A percentile compares a stretch with the other conserved stretches of the same genome.
These are phyloP conservation scores for Leptographium lundbergii DNA, from an alignment of 2,329 filamentous ascomycete species.

Conservation along the genomic window DNA sequence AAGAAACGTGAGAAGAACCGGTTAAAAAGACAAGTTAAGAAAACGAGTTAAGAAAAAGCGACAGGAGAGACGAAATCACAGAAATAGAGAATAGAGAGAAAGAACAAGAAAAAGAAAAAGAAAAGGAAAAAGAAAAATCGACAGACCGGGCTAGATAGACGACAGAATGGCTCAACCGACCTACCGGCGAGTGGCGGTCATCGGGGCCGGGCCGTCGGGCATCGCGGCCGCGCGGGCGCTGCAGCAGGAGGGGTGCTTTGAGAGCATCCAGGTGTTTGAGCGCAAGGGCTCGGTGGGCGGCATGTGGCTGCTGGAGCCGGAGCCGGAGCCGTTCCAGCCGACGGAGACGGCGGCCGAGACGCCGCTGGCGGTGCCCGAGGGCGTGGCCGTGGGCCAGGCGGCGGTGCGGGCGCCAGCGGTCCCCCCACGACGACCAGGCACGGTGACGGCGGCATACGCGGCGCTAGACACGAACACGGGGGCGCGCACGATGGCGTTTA, in stretches of 20 bases:
- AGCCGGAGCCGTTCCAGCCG: not conserved
- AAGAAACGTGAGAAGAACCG: too few relatives aligned
- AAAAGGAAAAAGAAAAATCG: too few relatives aligned
- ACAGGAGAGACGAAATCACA: not conserved
- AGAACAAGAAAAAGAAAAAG: not conserved
- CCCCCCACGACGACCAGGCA: not conserved
- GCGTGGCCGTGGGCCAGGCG: not conserved
- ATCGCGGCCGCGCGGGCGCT: conserved; percentile 2
- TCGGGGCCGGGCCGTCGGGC: conserved; percentile 7
- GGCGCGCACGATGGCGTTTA: conserved; percentile 6
- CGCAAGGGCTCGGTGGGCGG: not conserved
- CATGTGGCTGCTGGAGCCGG: conserved; percentile 2
- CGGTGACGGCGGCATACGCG: not conserved
- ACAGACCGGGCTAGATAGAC: too few relatives aligned
- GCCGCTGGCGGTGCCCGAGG: not conserved
- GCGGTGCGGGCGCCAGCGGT: not conserved
- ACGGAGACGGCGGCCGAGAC: not conserved
- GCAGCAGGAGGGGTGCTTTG: conserved; percentile 2
- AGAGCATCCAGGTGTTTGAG: conserved; percentile 3
- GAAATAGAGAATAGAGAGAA: not conserved
- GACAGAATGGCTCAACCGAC: not conserved
- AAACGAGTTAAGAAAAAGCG: too few relatives aligned
- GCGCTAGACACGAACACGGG: conserved; percentile 5
- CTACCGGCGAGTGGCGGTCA: conserved; percentile 5
- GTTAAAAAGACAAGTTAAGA: too few relatives aligned